Percentiles rank a stretch among this genome's conserved stretches.
These are phyloP conservation scores for Chaetomium fimeti DNA, from an alignment of 495 filamentous ascomycete genomes.

Conservation along the genomic window DNA sequence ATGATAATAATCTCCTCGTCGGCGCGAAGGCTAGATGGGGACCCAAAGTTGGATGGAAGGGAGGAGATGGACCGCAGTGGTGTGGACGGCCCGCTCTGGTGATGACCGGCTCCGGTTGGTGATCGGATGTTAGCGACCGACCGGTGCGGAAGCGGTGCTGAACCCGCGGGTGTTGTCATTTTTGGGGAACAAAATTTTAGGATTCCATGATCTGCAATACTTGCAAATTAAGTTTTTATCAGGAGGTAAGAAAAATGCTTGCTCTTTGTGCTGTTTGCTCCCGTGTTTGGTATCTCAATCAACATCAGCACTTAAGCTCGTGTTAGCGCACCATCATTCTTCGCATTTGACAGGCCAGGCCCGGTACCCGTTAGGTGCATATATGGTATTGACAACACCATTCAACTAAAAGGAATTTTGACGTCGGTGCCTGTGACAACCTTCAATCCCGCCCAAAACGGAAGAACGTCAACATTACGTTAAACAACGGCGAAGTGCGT, in stretches of 20 bases:
- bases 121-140: slow-evolving; percentile 53
- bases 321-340: not conserved
- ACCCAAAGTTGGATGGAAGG: slow-evolving; percentile 63
- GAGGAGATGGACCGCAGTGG: slow-evolving; percentile 57
- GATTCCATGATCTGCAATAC: not conserved
- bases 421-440: slow-evolving; percentile 25
- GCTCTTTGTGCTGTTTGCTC: not conserved
- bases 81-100: slow-evolving; percentile 54
- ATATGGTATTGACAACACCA: not conserved
- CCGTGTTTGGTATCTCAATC: not conserved
- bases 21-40: slow-evolving; percentile 69
- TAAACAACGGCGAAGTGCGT: no score
- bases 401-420: not conserved
- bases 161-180: slow-evolving; percentile 32
- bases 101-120: slow-evolving; percentile 24
- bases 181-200: not conserved
- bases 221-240: not conserved
- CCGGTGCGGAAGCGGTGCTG: slow-evolving; percentile 45
- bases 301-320: not conserved
- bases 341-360: not conserved
- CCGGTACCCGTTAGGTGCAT: not conserved
- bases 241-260: not conserved
- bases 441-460: slow-evolving; percentile 22
- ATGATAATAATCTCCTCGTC: slow-evolving; percentile 83
- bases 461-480: slow-evolving; percentile 33